Base-by-base conservation (phyloP, 73 alveolate species). In the Uronychia setigera region DNA sequence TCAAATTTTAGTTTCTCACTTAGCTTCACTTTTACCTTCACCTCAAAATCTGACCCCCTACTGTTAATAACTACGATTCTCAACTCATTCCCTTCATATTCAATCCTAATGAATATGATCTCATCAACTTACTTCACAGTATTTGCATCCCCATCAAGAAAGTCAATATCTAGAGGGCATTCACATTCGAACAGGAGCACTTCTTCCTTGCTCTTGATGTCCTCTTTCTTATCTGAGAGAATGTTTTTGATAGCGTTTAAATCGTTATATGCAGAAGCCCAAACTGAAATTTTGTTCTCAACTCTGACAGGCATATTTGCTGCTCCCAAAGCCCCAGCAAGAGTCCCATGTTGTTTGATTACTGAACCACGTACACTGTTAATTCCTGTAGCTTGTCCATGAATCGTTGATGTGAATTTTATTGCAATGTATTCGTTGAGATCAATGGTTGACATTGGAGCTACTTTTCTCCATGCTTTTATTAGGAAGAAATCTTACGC, bases 371-470 rank as follows among this genome's bases (percentile, higher is more conserved):
- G 5, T 5, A 46, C 67, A 46, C 19, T 46, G 19, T 5, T 11
- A 46, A 19, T 19, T 46, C 86, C 86, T 0, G 57, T 57, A 0
- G 35, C 30, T 74, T 33, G 13, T 26, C 83, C 76, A 57, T 90
- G 80, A 32, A 80, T 74, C 1, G 60, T 58, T 14, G 88, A 31
- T 1, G 80, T 34, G 75, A 90, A 85, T 81, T 85, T 90, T 1
- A 90, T 76, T 1, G 88, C 77, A 25, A 90, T 67, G 81, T 80
- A 90, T 30, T 83, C 83, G 28, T 77, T 74, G 31, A 90, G 77
- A 31, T 90, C 95, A 26, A 58, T 57, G 0, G 93, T 90, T 1
- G 89, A 77, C 78, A 90, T 90, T n/a, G 95, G 95, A 9, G 91
- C 89, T 28, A 85, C 33, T 35, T 80, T 77, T 76, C 83, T 90